Base-by-base conservation (phyloP, 176 grass and related monocot genomes). In the Carex pumila region DNA sequence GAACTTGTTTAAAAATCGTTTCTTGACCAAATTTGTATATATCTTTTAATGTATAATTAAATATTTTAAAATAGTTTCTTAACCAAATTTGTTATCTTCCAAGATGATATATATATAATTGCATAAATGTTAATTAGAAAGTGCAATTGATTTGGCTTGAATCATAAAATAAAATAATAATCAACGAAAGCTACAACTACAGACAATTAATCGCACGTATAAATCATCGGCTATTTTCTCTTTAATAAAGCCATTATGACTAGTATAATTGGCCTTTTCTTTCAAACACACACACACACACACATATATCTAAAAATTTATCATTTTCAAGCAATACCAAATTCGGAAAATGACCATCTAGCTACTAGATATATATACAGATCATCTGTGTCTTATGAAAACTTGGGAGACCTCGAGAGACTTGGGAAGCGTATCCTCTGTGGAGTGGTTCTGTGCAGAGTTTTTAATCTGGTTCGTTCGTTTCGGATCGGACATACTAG, bases 141-240 rank as follows among this genome's bases (percentile, higher is more conserved):
- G 3, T 73, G 70, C 43, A 49, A 73, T 49, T 49, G 11, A 49
- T 73, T 73, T 36, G 41, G n/a, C 70, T 74, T 74, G 19, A 74
- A 50, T 29, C 11, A 49, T 29, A 18, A 50, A 49, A 74, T 49
- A n/a, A 17, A 77, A 55, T 53, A 53, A 30, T 55, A 57, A 78
- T 13, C 32, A 57, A 78, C 13, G 73, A 78, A 17, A 78, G 73
- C 25, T 78, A 78, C 73, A 77, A 78, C 73, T 57, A 57, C 57
- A 31, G 73, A 78, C 73, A 78, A 78, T 32, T 25, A 13, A 31
- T 78, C 50, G 52, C 47, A 57, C 47, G 21, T 30, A 78, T 78
- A 78, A 77, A 78, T 78, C 73, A 78, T 56, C 25, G 25, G 73
- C 7, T 13, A 78, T 78, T 78, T 56, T 77, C 73, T 77, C 49